Conservation (phyloP, 768 basidiomycete species). For the Suillus lakei region DNA sequence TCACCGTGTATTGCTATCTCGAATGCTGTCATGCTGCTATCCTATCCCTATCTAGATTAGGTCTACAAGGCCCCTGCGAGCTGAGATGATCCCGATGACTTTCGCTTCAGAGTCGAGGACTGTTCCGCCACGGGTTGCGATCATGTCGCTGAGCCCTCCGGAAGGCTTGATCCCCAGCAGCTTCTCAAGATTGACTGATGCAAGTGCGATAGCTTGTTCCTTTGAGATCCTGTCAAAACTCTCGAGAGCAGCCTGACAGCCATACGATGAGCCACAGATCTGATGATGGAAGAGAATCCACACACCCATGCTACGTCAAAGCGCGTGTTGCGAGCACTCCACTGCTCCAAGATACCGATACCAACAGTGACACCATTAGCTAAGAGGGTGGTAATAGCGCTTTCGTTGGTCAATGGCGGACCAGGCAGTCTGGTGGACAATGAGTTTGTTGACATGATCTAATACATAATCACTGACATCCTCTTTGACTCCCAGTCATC, state of each 20-base stretch:
- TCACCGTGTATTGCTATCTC: slow-evolving; percentile 5
- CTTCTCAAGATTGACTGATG: slow-evolving; percentile 57
- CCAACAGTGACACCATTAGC: slow-evolving; percentile 75
- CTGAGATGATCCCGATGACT: slow-evolving; percentile 60
- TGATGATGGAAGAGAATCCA: slow-evolving; percentile 20
- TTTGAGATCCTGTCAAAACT: slow-evolving; percentile 44
- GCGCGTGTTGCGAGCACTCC: slow-evolving; percentile 75
- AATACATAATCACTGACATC: slow-evolving; percentile 25
- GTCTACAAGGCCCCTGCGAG: slow-evolving; percentile 53
- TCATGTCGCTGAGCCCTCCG: slow-evolving; percentile 50
- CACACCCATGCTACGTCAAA: slow-evolving; percentile 86
- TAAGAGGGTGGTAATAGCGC: slow-evolving; percentile 62
- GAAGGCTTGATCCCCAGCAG: slow-evolving; percentile 37
- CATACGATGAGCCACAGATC: slow-evolving; percentile 27
- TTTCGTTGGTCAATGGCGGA: slow-evolving; percentile 44
- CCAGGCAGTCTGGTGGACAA: slow-evolving; percentile 30
- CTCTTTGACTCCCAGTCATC: slow-evolving; percentile 63
- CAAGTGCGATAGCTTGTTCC: slow-evolving; percentile 54
- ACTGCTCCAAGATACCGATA: slow-evolving; percentile 66
- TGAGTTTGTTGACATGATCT: slow-evolving; percentile 10
- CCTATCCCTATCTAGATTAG: slow-evolving; percentile 39
- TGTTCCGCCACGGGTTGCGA: slow-evolving; percentile 60
- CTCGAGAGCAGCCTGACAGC: slow-evolving; percentile 44
- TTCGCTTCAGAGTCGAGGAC: slow-evolving; percentile 50
- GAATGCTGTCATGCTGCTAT: slow-evolving; percentile 1